phyloP scores from a whole-genome alignment of 2,329 filamentous ascomycete species.

The Fusarium fujikuroi region DNA sequence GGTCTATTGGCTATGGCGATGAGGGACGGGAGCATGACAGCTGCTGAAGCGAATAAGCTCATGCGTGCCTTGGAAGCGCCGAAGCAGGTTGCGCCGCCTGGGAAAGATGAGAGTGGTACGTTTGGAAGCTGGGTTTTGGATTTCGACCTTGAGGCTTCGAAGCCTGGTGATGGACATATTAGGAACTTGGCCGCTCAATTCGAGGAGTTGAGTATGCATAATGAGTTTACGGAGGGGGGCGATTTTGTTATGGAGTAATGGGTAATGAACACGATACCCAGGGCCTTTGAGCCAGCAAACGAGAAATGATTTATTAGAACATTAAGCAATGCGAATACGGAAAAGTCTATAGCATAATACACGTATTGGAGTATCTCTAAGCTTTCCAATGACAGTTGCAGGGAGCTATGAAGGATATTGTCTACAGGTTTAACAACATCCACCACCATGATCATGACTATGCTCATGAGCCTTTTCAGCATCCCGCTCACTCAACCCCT shows the following conservation, averaged over 20 bases:
- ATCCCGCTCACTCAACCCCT: constrained; percentile 8
- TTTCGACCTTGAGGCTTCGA: constrained; percentile 8
- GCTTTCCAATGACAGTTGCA: rapidly evolving
- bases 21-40: constrained; percentile 10
- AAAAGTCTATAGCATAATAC: not conserved
- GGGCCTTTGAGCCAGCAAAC: not conserved
- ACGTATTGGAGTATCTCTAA: not conserved
- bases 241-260: constrained; percentile 17
- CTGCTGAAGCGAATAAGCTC: not conserved
- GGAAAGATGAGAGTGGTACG: not conserved
- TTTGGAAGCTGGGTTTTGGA: constrained; percentile 14
- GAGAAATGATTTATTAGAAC: not conserved
- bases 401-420: not conserved
- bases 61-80: constrained; percentile 1
- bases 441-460: constrained; percentile 21
- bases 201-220: constrained; percentile 19
- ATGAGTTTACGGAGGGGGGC: constrained; percentile 16
- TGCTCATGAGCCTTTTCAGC: constrained; percentile 27
- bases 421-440: constrained; percentile 14
- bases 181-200: constrained; percentile 20
- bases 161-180: constrained; percentile 14
- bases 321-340: not conserved
- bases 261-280: not conserved
- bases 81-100: not conserved
- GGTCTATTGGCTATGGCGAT: constrained; percentile 7